Conservation (phyloP, 2,329 filamentous ascomycete genomes). For the Fusarium miscanthi region DNA sequence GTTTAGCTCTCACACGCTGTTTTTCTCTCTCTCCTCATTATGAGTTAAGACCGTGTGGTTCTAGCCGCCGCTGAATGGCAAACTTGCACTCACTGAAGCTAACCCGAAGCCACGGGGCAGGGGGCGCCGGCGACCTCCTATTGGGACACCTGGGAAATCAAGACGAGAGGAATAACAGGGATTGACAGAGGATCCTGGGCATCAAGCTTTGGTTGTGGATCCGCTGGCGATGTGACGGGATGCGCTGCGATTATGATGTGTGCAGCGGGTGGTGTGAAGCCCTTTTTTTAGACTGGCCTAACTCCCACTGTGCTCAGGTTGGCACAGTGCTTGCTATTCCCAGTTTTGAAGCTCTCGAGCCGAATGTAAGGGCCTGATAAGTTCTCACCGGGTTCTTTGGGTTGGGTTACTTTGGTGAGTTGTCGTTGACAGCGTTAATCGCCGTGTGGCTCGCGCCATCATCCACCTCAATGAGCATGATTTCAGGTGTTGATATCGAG, state of each 20-base stretch:
- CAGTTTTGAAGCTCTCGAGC: not conserved
- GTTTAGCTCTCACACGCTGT: conserved; percentile 7
- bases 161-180: conserved; percentile 8
- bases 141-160: conserved; percentile 19
- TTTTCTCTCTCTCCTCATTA: conserved; percentile 10
- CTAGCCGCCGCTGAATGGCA: not conserved
- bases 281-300: conserved; percentile 34
- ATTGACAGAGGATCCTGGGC: conserved; percentile 17
- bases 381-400: conserved; percentile 34
- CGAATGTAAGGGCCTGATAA: not conserved
- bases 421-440: conserved; percentile 22
- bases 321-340: conserved; percentile 10
- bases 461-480: conserved; percentile 34
- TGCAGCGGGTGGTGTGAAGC: conserved; percentile 18
- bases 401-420: conserved; percentile 39
- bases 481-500: conserved; percentile 9
- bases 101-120: conserved; percentile 14
- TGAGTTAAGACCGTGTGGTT: conserved; percentile 3
- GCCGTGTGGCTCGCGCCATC: conserved; percentile 35
- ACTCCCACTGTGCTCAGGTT: not conserved
- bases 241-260: conserved; percentile 18
- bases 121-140: conserved; percentile 12
- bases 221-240: conserved; percentile 33
- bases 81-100: conserved; percentile 14
- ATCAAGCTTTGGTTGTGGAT: conserved; percentile 40